Base-by-base conservation (phyloP, 1,284 basidiomycete genomes). In the Puccinia novopanici region DNA sequence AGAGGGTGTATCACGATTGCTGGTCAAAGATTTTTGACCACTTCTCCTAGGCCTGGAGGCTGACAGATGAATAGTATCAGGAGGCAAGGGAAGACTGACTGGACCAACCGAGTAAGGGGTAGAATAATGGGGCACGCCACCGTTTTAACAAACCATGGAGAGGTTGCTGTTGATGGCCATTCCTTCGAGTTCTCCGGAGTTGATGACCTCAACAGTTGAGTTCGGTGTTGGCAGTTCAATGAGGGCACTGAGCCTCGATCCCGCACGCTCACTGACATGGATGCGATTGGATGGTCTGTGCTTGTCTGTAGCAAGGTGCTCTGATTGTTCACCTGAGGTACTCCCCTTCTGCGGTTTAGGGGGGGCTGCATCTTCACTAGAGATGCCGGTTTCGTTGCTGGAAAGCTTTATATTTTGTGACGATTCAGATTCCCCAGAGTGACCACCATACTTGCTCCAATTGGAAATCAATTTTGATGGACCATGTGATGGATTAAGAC, bases 171-270 rank as follows among this genome's bases (percentile, higher is more conserved):
- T 3, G 27, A 78, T 78, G 17, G 52, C 50, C 10, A 52, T 34
- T 55, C 68, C 68, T 54, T 54, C 68, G 19, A 78, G 42, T 19
- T 78, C 75, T 40, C 52, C 75, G 19, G 52, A 55, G 19, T 37
- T 55, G 37, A 67, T 63, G 13, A 42, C 54, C 45, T 57, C 65
- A 37, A 78, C 63, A 10, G 75, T 78, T 3, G 63, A 70, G 42
- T 78, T 70, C 37, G 75, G 75, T 55, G 75, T 78, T 13, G 75
- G 75, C 12, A 78, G 24, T 55, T 78, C 75, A 54, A 78, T 70
- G 27, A 78, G 54, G 24, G 75, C 67, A 70, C 75, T 78, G 37
- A 78, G 65, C 40, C 75, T 68, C 13, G 63, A 50, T 34, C 45
- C 75, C 10, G 30, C 63, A 2, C 54, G 45, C 40, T 78, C 75